These are phyloP conservation scores for Phoma sp. DNA, from an alignment of 2,329 filamentous ascomycete genomes.

Conservation along the genomic window DNA sequence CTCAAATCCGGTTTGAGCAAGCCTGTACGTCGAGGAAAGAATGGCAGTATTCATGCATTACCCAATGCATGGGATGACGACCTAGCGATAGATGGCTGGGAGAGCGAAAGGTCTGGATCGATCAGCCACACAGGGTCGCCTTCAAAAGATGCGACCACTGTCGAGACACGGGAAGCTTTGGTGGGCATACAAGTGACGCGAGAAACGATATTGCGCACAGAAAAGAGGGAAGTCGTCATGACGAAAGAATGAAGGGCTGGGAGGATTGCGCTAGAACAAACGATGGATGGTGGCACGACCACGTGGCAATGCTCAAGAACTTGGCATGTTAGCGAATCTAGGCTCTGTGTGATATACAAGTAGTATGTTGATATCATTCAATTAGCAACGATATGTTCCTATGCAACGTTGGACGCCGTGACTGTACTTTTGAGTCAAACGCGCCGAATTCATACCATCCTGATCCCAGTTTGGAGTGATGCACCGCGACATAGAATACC, in stretches of 20 bases:
- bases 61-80: slow-evolving; percentile 16
- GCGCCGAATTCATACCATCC: background rate
- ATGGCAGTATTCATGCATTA: slow-evolving; percentile 5
- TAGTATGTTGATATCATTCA: background rate
- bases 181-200: slow-evolving; percentile 10
- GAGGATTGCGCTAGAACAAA: background rate
- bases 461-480: background rate
- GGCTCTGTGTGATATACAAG: background rate
- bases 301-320: background rate
- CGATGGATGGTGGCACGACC: slow-evolving; percentile 1
- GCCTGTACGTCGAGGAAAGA: background rate
- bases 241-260: background rate
- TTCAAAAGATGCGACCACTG: background rate
- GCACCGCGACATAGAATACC: background rate
- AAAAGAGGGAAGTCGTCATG: background rate
- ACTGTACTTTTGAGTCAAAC: background rate
- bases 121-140: slow-evolving; percentile 1
- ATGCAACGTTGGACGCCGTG: background rate
- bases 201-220: slow-evolving; percentile 9
- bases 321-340: background rate
- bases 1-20: slow-evolving; percentile 8
- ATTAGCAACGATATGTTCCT: background rate
- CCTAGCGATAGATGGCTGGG: slow-evolving; percentile 7
- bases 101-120: slow-evolving; percentile 5
- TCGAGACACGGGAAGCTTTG: background rate